Evolutionary conservation across 352 stramenopile species (phyloP), one percentile per base, ranked within the genome.

Genomic region (Phytophthora sp.): DNA sequence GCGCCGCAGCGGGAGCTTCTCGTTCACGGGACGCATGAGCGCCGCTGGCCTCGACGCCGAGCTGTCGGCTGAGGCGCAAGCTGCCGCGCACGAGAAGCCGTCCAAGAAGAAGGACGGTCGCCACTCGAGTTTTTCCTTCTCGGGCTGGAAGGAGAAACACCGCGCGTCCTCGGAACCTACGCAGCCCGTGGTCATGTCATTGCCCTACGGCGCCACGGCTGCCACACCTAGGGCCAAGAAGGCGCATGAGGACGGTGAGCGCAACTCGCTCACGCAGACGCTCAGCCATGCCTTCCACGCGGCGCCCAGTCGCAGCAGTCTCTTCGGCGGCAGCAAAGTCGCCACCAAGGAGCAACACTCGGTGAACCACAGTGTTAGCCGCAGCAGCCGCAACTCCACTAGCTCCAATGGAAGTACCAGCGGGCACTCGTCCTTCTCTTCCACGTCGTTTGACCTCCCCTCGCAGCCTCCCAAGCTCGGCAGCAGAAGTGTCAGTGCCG

Each of bases 51-150:
- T 73, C 11, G 76, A 71, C 29, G 49, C 51, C 4, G 73, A 77
- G 20, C 38, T 82, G n/a, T 80, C 73, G 20, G 66, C 49, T 18
- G 72, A 77, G n/a, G 74, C 66, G 16, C 74, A 79, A 13, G 73
- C 73, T 0, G 63, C 57, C 9, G 69, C 72, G 11, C 46, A 53
- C 8, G 71, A 79, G 16, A 65, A 63, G 12, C 36, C 55, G 16
- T 39, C 57, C 30, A 78, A 77, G 59, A 82, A 86, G 66, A 82
- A 83, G 56, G 72, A 83, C 49, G 69, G 73, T 2, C 76, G 79
- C 3, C 67, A 72, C 53, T 86, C 76, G 36, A 86, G 81, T 56
- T 87, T 81, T 44, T 85, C 80, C 24, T 80, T 82, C 21, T 73
- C 66, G 3, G 75, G 69, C 42, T 84, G 79, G 71, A 82, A 79